Conservation (phyloP, 208 protist species). For the Polymyxa betae region DNA sequence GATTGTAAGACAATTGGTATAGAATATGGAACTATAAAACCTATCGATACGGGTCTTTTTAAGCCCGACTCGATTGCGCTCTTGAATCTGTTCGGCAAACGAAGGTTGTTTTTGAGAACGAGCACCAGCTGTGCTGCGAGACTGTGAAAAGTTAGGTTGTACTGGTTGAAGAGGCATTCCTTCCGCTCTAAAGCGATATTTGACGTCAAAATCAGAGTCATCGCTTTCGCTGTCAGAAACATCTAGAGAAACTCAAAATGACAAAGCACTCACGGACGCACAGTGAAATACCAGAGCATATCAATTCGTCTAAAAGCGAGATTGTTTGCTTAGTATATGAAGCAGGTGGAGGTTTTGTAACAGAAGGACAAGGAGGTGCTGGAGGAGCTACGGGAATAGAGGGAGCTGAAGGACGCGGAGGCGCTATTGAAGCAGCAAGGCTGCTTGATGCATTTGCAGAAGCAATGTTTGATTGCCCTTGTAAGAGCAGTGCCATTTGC, state of each 20-base stretch:
- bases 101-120: not conserved
- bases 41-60: not conserved
- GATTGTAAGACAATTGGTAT: not conserved
- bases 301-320: not conserved
- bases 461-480: not conserved
- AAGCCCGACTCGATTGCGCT: not conserved
- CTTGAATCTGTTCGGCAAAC: slow-evolving; percentile 38
- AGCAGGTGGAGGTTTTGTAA: too few species aligned
- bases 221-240: not conserved
- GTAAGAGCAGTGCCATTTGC: slow-evolving; percentile 30
- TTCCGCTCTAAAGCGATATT: not conserved
- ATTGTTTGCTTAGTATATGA: too few species aligned
- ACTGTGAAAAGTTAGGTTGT: not conserved
- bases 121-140: not conserved
- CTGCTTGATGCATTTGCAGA: too few species aligned
- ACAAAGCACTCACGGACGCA: not conserved
- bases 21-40: not conserved
- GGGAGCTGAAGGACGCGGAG: not conserved
- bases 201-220: not conserved
- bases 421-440: not conserved
- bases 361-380: not conserved
- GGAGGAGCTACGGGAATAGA: not conserved
- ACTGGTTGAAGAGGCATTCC: not conserved
- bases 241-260: too few species aligned
- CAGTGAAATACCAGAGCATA: not conserved